Evolutionary conservation across 192 early-diverging fungal species (phyloP), one percentile per base, ranked within the genome.

Genomic region (Phycomyces nitens): DNA sequence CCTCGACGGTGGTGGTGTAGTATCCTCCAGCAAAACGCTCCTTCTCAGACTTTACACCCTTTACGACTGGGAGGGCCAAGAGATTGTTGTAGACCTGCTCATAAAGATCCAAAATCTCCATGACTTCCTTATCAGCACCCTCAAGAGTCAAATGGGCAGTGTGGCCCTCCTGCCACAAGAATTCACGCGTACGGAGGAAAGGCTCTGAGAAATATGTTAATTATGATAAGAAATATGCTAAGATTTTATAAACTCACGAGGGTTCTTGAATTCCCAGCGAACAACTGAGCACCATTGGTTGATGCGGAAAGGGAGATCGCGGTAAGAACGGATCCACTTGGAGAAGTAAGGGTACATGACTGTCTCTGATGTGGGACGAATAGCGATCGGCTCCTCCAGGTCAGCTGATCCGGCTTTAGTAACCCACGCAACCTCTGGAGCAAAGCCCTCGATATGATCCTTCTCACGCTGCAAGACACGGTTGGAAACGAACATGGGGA

Each of bases 211-310:
- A 24, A 11, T 8, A 16, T 56, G 47, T 41, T 60, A 57, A 38
- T 49, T 40, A 50, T 11, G 51, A 20, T 9, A 42, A 57, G 5
- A 22, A 14, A 20, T 47, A 62, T 57, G 22, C 7, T 16, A 41
- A n/a, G 5, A 18, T 43, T 15, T 22, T 54, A 47, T 9, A 16
- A 15, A 78, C 86, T 77, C 81, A 86, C 84, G 94, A 49, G 95
- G 95, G 81, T 99, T 91, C 83, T 99, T 99, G 82, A 99, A 99
- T 83, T 99, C 97, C 97, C 97, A 99, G 65, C 97, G 91, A 49
- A 99, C 97, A 66, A 99, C 96, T 69, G 93, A 95, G 82, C 93
- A 94, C 97, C 97, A 99, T 80, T 99, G 97, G 84, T 99, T 99
- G 56, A 98, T 77, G 59, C 94, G 84, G 53, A 99, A 77, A 38